These are phyloP conservation scores for Cyphellophora europaea DNA, from an alignment of 2,329 filamentous ascomycete genomes.

Conservation along the genomic window DNA sequence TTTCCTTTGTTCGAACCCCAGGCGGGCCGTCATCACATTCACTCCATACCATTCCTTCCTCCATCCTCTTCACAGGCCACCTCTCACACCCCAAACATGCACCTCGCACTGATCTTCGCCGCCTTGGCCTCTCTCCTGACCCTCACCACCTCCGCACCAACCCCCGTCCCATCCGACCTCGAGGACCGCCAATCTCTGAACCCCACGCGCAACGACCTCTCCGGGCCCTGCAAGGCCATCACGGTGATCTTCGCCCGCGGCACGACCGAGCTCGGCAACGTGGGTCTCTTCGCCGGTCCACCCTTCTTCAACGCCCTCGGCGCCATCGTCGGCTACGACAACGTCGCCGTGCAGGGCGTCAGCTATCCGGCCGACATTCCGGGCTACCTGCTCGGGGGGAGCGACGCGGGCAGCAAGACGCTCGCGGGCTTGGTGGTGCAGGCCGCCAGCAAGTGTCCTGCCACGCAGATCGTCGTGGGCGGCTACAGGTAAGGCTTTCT, in stretches of 20 bases:
- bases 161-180: neutral
- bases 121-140: neutral
- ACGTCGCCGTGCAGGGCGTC: constrained; percentile 45
- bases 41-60: no score
- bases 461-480: constrained; percentile 37
- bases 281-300: constrained; percentile 41
- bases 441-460: constrained; percentile 33
- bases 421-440: constrained; percentile 34
- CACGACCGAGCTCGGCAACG: constrained; percentile 43
- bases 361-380: constrained; percentile 38
- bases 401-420: constrained; percentile 31
- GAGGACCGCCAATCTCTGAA: neutral
- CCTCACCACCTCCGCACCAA: neutral
- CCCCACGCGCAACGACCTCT: constrained; percentile 14
- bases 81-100: no score
- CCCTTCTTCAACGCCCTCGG: constrained; percentile 40
- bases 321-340: constrained; percentile 29
- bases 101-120: no score
- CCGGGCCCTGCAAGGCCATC: constrained; percentile 33
- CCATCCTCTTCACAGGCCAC: no score
- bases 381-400: constrained; percentile 40
- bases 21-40: no score
- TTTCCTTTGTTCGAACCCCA: no score
- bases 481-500: constrained; percentile 36
- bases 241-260: constrained; percentile 51